phyloP scores from a whole-genome alignment of 1,139 yeast genomes.

The Saccharomyces pastorianus region DNA sequence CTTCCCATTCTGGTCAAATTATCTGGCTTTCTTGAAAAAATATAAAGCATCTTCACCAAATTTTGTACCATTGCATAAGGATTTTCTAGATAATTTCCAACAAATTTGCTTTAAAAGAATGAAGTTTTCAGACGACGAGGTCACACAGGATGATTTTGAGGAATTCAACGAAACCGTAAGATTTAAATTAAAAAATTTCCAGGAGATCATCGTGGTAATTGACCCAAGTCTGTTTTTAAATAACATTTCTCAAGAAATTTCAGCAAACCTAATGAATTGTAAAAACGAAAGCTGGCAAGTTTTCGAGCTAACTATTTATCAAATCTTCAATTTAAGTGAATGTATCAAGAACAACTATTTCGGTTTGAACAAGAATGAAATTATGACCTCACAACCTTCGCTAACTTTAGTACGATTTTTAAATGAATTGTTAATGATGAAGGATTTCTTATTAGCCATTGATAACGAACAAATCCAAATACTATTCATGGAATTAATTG shows the following conservation, averaged over 20 bases:
- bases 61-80: constrained; percentile 27
- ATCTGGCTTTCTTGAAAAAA: constrained; percentile 59
- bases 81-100: constrained; percentile 55
- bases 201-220: constrained; percentile 74
- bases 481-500: constrained; percentile 73
- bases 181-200: constrained; percentile 62
- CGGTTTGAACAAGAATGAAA: constrained; percentile 56
- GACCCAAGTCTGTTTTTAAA: constrained; percentile 67
- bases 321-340: constrained; percentile 72
- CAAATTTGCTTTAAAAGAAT: constrained; percentile 67
- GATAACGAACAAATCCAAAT: constrained; percentile 75
- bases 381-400: constrained; percentile 54
- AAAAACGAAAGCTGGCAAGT: constrained; percentile 54
- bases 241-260: constrained; percentile 58
- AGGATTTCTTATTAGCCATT: constrained; percentile 38
- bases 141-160: constrained; percentile 56
- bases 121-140: constrained; percentile 74
- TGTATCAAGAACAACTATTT: constrained; percentile 66
- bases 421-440: constrained; percentile 39
- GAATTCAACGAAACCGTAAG: constrained; percentile 72
- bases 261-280: constrained; percentile 39
- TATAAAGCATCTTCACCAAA: neutral
- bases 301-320: constrained; percentile 78
- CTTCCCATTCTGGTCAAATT: constrained; percentile 71
- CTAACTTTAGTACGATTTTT: constrained; percentile 46